Evolutionary conservation across 169 alveolate genomes (phyloP).

Genomic region (Plasmodium coatneyi): DNA sequence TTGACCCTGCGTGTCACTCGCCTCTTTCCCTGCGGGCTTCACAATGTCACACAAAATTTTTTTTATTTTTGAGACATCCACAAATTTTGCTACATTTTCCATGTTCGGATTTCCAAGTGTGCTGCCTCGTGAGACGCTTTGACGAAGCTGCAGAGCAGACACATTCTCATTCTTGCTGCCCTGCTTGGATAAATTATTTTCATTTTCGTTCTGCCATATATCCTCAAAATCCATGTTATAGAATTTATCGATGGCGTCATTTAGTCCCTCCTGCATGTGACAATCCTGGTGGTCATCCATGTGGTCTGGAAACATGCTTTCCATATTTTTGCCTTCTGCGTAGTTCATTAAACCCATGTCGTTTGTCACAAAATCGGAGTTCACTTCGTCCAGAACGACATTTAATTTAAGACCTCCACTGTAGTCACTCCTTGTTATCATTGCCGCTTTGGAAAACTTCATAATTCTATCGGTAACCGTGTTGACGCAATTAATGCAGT

Average conservation of each 20-base stretch:
- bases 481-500: conserved; percentile 69
- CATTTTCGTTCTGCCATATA: conserved; percentile 58
- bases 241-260: conserved; percentile 67
- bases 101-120: conserved; percentile 15
- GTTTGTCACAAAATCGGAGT: conserved; percentile 22
- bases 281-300: conserved; percentile 44
- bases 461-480: conserved; percentile 63
- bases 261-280: conserved; percentile 48
- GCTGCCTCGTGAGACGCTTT: conserved; percentile 14
- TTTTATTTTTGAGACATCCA: conserved; percentile 60
- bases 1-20: neutral
- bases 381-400: conserved; percentile 55
- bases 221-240: conserved; percentile 69
- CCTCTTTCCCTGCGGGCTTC: conserved; percentile 39
- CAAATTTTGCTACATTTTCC: conserved; percentile 61
- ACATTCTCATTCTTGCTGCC: conserved; percentile 30
- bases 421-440: neutral
- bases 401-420: conserved; percentile 20
- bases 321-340: conserved; percentile 14
- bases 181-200: conserved; percentile 23
- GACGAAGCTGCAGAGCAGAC: conserved; percentile 29
- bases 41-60: conserved; percentile 54
- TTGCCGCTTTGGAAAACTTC: conserved; percentile 45
- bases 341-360: conserved; percentile 25
- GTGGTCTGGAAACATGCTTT: conserved; percentile 24